phyloP scores from a whole-genome alignment of 768 basidiomycete genomes.

The Rubroboletus pulcherrimus region DNA sequence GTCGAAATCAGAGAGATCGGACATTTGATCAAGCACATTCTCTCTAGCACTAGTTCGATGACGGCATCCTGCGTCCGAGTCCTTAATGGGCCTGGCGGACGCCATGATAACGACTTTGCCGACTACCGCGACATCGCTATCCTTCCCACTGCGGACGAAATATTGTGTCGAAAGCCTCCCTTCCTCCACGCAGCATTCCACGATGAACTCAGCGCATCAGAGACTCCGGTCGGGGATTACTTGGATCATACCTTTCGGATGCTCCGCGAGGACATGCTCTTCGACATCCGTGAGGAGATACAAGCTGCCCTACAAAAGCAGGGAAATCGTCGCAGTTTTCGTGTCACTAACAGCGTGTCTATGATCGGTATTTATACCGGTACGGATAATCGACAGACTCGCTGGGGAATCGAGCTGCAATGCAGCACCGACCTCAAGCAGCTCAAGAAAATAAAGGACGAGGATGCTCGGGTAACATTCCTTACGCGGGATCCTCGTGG shows the following conservation, averaged over 20 bases:
- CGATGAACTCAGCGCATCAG: slow-evolving; percentile 15
- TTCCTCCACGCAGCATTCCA: slow-evolving; percentile 44
- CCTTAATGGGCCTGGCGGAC: slow-evolving; percentile 47
- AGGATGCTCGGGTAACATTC: slow-evolving; percentile 34
- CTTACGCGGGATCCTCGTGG: slow-evolving; percentile 30
- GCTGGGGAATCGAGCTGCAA: slow-evolving; percentile 40
- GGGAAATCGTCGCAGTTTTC: slow-evolving; percentile 34
- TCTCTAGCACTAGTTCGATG: slow-evolving; percentile 20
- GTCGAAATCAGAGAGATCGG: slow-evolving; percentile 31
- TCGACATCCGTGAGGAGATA: slow-evolving; percentile 52
- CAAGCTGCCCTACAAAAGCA: slow-evolving; percentile 38
- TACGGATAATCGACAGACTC: slow-evolving; percentile 18
- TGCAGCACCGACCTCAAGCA: slow-evolving; percentile 35
- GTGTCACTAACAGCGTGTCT: slow-evolving; percentile 31
- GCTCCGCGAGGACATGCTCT: slow-evolving; percentile 59
- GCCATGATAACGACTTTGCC: slow-evolving; percentile 64
- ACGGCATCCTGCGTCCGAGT: slow-evolving; percentile 9
- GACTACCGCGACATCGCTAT: slow-evolving; percentile 59
- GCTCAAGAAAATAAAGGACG: slow-evolving; percentile 25
- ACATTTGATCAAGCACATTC: slow-evolving; percentile 39
- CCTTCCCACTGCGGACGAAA: slow-evolving; percentile 59
- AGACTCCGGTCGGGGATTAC: slow-evolving; percentile 38
- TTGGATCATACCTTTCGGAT: slow-evolving; percentile 68
- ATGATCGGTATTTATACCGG: slow-evolving; percentile 38
- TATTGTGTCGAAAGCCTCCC: slow-evolving; percentile 40